phyloP scores from a whole-genome alignment of 192 early-diverging fungal genomes.

The Coemansia sp. region DNA sequence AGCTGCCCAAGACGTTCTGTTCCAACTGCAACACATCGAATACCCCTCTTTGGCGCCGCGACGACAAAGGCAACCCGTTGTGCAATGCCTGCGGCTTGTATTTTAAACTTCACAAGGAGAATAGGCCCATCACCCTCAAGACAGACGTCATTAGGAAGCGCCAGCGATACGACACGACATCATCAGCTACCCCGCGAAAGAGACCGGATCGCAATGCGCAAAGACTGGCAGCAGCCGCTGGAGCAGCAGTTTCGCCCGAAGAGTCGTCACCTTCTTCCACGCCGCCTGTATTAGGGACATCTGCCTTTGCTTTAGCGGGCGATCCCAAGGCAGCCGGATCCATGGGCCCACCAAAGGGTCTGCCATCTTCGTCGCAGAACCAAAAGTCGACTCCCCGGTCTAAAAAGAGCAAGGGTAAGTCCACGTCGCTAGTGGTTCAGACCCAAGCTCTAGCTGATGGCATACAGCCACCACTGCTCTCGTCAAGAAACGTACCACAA shows the following conservation, averaged over 20 bases:
- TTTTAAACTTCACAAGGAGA: conserved; percentile 90
- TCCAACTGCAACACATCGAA: conserved; percentile 82
- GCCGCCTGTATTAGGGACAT: neutral
- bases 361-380: neutral
- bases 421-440: neutral
- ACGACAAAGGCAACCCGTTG: conserved; percentile 82
- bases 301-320: conserved; percentile 7
- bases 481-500: neutral
- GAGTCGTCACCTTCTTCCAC: conserved; percentile 7
- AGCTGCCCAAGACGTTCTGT: conserved; percentile 55
- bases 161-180: conserved; percentile 62
- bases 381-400: neutral
- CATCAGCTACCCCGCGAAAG: conserved; percentile 24
- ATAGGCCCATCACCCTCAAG: conserved; percentile 84
- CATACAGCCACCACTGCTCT: neutral
- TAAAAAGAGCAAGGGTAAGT: conserved; percentile 8
- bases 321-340: conserved; percentile 1
- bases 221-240: conserved; percentile 5
- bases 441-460: neutral
- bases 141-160: conserved; percentile 96
- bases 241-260: conserved; percentile 1
- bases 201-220: conserved; percentile 17
- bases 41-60: conserved; percentile 93
- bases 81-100: conserved; percentile 99
- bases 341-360: conserved; percentile 1